phyloP scores from a whole-genome alignment of 1,284 basidiomycete genomes.

The Stygiomarasmius scandens region DNA sequence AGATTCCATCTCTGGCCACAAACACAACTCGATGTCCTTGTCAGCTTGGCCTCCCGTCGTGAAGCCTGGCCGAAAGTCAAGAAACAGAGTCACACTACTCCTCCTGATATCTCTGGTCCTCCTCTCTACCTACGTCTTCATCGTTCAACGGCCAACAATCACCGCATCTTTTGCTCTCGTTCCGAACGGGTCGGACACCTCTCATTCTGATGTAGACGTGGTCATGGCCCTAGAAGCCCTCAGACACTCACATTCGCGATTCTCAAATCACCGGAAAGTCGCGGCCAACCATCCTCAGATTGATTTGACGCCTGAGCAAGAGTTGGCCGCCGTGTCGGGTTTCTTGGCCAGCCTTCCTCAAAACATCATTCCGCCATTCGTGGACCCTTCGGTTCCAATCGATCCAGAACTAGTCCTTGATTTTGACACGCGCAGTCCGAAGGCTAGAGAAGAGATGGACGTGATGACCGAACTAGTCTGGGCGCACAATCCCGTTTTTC shows the following conservation, averaged over 20 bases:
- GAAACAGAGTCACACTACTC: constrained; percentile 5
- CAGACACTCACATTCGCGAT: constrained; percentile 3
- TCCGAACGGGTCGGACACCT: background rate
- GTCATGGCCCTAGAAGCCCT: constrained; percentile 9
- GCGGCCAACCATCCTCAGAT: constrained; percentile 37
- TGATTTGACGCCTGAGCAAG: constrained; percentile 56
- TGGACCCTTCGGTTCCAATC: constrained; percentile 68
- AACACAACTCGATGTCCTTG: background rate
- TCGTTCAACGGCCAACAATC: constrained; percentile 10
- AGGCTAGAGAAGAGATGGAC: constrained; percentile 59
- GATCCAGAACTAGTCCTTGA: constrained; percentile 82
- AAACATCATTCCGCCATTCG: constrained; percentile 71
- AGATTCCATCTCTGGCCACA: constrained; percentile 1
- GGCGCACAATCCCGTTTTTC: constrained; percentile 74
- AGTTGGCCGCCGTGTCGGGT: constrained; percentile 77
- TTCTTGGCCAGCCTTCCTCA: constrained; percentile 80
- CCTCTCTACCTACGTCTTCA: constrained; percentile 9
- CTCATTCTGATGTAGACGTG: background rate
- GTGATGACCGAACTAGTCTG: constrained; percentile 64
- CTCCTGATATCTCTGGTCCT: constrained; percentile 6
- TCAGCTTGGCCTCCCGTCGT: constrained; percentile 1
- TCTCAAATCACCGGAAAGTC: background rate
- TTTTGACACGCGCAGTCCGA: constrained; percentile 70
- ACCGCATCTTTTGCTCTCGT: constrained; percentile 3
- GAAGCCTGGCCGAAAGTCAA: constrained; percentile 5